Evolutionary conservation across 2,329 filamentous ascomycete genomes (phyloP), one percentile per base, ranked within the genome.

Genomic region (Exophiala sideris): DNA sequence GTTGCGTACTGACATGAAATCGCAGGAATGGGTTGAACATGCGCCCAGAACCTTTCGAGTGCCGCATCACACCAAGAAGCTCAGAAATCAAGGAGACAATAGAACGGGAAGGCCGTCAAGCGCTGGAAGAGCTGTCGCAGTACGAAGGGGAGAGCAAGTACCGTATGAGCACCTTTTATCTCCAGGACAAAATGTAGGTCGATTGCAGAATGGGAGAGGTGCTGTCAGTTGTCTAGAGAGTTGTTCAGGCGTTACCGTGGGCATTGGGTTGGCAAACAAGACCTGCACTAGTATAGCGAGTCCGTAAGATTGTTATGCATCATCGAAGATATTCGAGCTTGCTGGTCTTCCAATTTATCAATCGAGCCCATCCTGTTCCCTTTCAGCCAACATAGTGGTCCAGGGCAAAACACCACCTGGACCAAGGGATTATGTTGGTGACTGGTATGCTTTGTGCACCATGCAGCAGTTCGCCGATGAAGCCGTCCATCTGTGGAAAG

Each of bases 81-180:
- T 71, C 75, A 12, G 72, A 74, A 54, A 79, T 83, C 48, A 68
- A 68, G 2, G 67, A 72, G 50, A 75, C 79, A 0, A 79, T 83
- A 41, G 70, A 79, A 49, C 68, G 74, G 1, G 80, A 84, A 63
- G 80, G 79, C 3, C 67, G 68, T 54, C 72, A 80, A 62, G 81
- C 81, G 0, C 67, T 82, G 35, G 63, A 71, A 42, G 76, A 81
- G 45, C 63, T 84, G 18, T 72, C 76, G 58, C 71, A 74, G 45
- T 80, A 80, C 48, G 73, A 79, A 12, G 80, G 80, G 2, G 78
- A 81, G 65, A 81, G 76, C n/a, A 75, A 79, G 64, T 82, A 82
- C 61, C 70, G 77, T 34, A 79, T 83, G 78, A 77, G 74, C 50
- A 79, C 76, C 3, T 80, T 78, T 56, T 79, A 79, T 58, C 67